Evolutionary conservation across 331 rosid species (phyloP).

Genomic region (Spiraea crenata): DNA sequence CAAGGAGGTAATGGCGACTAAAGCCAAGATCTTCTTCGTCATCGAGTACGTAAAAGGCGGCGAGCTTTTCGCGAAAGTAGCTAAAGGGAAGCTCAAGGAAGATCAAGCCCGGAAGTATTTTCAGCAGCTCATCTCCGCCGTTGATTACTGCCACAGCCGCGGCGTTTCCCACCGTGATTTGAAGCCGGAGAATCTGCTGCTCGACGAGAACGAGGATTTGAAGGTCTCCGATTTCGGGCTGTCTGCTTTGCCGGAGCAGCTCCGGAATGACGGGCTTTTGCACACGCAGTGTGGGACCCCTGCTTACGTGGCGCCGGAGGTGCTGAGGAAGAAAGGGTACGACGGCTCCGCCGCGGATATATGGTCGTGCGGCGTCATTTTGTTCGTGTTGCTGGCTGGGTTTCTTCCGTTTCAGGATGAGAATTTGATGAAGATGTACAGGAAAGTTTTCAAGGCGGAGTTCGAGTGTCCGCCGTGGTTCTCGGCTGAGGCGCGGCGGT

Average conservation of each 20-base stretch:
- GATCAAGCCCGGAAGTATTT: slow-evolving; percentile 65
- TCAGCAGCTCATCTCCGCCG: slow-evolving; percentile 71
- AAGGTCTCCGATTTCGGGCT: slow-evolving; percentile 76
- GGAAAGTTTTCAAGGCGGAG: slow-evolving; percentile 57
- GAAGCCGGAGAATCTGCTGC: slow-evolving; percentile 71
- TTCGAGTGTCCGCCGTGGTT: slow-evolving; percentile 71
- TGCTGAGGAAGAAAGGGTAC: slow-evolving; percentile 58
- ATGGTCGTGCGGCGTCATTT: slow-evolving; percentile 82
- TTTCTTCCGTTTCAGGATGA: slow-evolving; percentile 73
- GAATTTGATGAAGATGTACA: slow-evolving; percentile 59
- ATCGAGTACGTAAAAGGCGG: slow-evolving; percentile 82
- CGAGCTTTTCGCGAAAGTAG: slow-evolving; percentile 71
- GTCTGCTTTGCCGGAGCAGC: slow-evolving; percentile 66
- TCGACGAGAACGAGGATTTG: slow-evolving; percentile 61
- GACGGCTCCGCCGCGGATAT: slow-evolving; percentile 63
- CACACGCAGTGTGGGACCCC: slow-evolving; percentile 92
- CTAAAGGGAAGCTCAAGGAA: slow-evolving; percentile 57
- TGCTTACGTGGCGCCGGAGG: slow-evolving; percentile 79
- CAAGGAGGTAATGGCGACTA: slow-evolving; percentile 75
- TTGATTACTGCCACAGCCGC: slow-evolving; percentile 79
- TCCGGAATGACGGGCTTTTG: slow-evolving; percentile 55
- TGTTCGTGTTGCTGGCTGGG: slow-evolving; percentile 66
- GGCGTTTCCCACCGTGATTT: slow-evolving; percentile 78
- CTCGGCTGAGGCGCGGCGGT: slow-evolving; percentile 49
- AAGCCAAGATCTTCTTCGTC: slow-evolving; percentile 63